phyloP scores from a whole-genome alignment of 345 rosid genomes.

The Populus davidiana region DNA sequence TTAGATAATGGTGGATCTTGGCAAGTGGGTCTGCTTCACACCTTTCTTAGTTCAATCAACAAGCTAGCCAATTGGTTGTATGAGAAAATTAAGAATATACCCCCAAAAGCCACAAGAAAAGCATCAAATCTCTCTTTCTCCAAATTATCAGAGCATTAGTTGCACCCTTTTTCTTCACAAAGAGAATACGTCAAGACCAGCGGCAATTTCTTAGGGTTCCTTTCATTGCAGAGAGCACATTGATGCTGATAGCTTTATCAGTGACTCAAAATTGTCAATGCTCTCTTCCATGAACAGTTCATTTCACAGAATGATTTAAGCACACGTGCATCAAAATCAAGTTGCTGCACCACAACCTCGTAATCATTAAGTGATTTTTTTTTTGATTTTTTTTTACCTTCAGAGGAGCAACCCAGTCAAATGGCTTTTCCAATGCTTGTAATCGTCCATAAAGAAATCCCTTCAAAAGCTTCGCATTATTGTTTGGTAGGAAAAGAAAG shows the following conservation, averaged over 20 bases:
- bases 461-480: background rate
- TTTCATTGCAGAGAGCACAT: background rate
- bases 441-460: background rate
- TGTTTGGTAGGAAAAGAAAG: background rate
- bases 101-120: slow-evolving; percentile 12
- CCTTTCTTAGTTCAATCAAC: background rate
- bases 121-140: background rate
- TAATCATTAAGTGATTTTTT: background rate
- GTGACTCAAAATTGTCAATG: background rate
- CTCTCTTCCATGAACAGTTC: background rate
- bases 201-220: background rate
- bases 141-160: background rate
- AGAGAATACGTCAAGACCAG: background rate
- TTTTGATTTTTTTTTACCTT: too few relatives aligned
- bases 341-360: background rate
- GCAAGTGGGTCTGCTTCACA: background rate
- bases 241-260: background rate
- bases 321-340: background rate
- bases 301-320: background rate
- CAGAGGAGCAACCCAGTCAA: background rate
- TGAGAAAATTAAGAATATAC: slow-evolving; percentile 10
- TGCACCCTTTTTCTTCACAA: background rate
- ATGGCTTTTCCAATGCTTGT: background rate
- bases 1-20: background rate
- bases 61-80: background rate